A percentile compares a stretch with the other conserved stretches of the same genome.
Evolutionary conservation across 2,329 filamentous ascomycete genomes (phyloP).

Genomic region (Neofusicoccum parvum): DNA sequence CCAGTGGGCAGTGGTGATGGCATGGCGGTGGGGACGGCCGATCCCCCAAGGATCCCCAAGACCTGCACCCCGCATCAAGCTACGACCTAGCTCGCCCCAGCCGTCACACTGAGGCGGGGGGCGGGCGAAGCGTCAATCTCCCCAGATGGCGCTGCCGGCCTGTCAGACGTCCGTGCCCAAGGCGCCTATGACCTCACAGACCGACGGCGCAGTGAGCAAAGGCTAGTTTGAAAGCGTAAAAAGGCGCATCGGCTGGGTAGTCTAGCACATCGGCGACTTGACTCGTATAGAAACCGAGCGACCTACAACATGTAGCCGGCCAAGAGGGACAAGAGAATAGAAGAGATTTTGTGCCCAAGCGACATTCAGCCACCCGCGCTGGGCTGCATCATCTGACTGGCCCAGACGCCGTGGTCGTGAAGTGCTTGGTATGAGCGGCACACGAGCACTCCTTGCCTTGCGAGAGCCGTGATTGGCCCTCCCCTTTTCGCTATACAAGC

Average conservation of each 20-base stretch:
- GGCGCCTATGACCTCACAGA: neutral
- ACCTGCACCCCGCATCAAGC: slow-evolving; percentile 12
- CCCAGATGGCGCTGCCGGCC: neutral
- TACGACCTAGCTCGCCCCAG: neutral
- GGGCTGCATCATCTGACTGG: neutral
- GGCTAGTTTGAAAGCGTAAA: neutral
- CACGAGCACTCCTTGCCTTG: no score
- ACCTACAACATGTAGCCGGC: neutral
- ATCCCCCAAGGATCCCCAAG: neutral
- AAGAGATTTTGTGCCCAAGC: neutral
- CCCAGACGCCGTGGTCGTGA: neutral
- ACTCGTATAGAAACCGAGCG: neutral
- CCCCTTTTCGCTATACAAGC: no score
- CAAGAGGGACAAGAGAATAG: neutral
- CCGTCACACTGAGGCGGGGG: neutral
- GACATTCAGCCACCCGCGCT: neutral
- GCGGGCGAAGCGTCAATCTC: neutral
- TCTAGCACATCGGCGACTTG: no score
- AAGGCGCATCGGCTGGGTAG: neutral
- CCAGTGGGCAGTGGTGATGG: slow-evolving; percentile 1
- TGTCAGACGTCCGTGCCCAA: neutral
- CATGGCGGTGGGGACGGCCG: neutral
- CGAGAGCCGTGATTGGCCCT: no score
- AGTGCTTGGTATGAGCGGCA: neutral
- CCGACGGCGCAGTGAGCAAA: neutral